Percentiles rank a stretch among this genome's conserved stretches.
Conservation (phyloP, 352 stramenopile species). For the Phytophthora melonis region DNA sequence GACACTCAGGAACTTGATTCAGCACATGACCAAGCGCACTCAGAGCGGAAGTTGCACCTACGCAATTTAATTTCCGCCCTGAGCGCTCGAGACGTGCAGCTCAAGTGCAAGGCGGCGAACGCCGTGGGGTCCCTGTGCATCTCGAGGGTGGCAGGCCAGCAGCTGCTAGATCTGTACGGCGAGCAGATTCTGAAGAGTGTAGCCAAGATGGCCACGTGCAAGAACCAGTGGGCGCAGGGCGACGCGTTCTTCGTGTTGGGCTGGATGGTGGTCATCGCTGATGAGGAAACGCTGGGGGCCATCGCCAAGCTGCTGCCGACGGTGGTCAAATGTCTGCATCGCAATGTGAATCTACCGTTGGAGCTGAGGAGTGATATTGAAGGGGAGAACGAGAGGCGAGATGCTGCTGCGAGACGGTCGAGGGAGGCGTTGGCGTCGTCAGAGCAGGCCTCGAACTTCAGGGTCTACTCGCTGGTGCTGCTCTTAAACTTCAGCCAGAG, state of each 20-base stretch:
- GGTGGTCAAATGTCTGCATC: constrained; percentile 54
- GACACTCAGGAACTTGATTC: background rate
- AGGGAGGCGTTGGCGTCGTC: constrained; percentile 38
- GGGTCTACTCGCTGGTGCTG: constrained; percentile 77
- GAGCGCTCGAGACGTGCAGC: constrained; percentile 65
- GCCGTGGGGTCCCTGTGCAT: constrained; percentile 78
- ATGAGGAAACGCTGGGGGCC: constrained; percentile 50
- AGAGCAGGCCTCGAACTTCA: constrained; percentile 71
- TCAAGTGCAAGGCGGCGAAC: constrained; percentile 86
- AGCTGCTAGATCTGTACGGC: constrained; percentile 60
- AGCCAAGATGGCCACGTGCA: constrained; percentile 66
- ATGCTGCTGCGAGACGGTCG: constrained; percentile 7
- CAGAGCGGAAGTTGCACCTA: constrained; percentile 31
- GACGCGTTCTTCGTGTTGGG: constrained; percentile 81
- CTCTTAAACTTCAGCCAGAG: constrained; percentile 81
- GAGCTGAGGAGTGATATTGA: background rate
- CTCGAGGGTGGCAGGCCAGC: constrained; percentile 75
- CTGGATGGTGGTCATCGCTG: constrained; percentile 78
- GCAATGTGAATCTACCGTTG: constrained; percentile 43
- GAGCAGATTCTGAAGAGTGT: constrained; percentile 47
- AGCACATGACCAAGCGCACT: background rate
- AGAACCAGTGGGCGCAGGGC: constrained; percentile 80
- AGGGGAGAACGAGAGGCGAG: background rate
- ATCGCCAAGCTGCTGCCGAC: constrained; percentile 54
- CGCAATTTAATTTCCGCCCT: constrained; percentile 57